Evolutionary conservation across 129 eudicot genomes (phyloP).

Genomic region (Erigeron canadensis): DNA sequence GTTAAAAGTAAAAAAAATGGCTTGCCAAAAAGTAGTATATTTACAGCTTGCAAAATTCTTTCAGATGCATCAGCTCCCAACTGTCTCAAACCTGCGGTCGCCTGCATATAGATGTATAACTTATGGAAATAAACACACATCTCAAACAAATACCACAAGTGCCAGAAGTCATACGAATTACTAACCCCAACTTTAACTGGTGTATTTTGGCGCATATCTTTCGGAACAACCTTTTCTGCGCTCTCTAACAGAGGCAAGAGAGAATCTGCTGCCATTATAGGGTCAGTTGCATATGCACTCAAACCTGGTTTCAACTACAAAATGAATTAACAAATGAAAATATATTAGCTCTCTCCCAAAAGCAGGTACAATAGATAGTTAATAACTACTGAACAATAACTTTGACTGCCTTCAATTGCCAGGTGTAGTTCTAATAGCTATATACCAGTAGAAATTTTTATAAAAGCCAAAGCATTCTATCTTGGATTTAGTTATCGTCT

Average conservation of each 20-base stretch:
- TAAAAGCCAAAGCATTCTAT: too few relatives aligned
- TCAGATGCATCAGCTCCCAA: constrained; percentile 87
- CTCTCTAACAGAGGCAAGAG: constrained; percentile 53
- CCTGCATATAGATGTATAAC: constrained; percentile 48
- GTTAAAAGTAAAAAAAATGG: neutral
- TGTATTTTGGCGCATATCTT: constrained; percentile 51
- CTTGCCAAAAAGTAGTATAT: constrained; percentile 14
- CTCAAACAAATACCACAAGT: constrained; percentile 14
- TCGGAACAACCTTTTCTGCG: constrained; percentile 79
- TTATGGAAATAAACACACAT: constrained; percentile 18
- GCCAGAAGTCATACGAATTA: constrained; percentile 13
- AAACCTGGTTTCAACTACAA: constrained; percentile 79
- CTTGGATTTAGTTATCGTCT: too few relatives aligned
- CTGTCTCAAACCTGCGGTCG: constrained; percentile 96
- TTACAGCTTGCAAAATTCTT: constrained; percentile 87
- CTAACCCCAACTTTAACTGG: constrained; percentile 98
- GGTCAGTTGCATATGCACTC: constrained; percentile 69
- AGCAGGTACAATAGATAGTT: constrained; percentile 9
- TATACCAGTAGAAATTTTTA: too few relatives aligned
- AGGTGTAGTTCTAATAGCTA: too few relatives aligned
- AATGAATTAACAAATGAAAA: neutral
- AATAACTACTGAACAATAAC: neutral
- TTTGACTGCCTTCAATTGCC: neutral
- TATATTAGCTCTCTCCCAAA: constrained; percentile 9
- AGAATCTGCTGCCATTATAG: constrained; percentile 84